Evolutionary conservation across 768 basidiomycete genomes (phyloP).

Genomic region (Panaeolus papilionaceus): DNA sequence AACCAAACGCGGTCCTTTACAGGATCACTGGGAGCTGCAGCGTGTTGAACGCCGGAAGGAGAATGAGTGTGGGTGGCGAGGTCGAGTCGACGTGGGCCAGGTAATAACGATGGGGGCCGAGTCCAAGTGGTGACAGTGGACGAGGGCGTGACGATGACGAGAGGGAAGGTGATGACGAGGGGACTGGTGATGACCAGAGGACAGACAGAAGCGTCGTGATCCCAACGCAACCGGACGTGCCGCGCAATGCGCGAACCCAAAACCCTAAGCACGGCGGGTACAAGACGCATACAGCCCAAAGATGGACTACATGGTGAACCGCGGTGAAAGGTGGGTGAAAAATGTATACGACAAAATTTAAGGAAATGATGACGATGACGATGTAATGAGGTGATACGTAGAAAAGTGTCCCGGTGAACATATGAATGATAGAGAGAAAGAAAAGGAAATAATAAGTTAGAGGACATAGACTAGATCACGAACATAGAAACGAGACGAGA

Average conservation of each 20-base stretch:
- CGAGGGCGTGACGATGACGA: not conserved
- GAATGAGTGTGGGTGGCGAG: not conserved
- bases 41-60: not conserved
- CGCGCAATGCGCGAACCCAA: conserved; percentile 5
- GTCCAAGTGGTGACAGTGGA: not conserved
- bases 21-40: conserved; percentile 2
- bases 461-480: not conserved
- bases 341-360: not conserved
- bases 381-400: not conserved
- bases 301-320: not conserved
- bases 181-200: not conserved
- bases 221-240: conserved; percentile 2
- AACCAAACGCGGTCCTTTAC: not conserved
- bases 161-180: not conserved
- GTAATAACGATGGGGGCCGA: not conserved
- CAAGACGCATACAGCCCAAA: not conserved
- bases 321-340: not conserved
- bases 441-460: conserved; percentile 8
- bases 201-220: not conserved
- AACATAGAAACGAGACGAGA: not conserved
- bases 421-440: not conserved
- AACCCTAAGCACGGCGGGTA: not conserved
- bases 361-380: not conserved
- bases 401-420: not conserved
- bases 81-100: not conserved